Evolutionary conservation across 495 filamentous ascomycete genomes (phyloP).

Genomic region (Glonium stellatum): DNA sequence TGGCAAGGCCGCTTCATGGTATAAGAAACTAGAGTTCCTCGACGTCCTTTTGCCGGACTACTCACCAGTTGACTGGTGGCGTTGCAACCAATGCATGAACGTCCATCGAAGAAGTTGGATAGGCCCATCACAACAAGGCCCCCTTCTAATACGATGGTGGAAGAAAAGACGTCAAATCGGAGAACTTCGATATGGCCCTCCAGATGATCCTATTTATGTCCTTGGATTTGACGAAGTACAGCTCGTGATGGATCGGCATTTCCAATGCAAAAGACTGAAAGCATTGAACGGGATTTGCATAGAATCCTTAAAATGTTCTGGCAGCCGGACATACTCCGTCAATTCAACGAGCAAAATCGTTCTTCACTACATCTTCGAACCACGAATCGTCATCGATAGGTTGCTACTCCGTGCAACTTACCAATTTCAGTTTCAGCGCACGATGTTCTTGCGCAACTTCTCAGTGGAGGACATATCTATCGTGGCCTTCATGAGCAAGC

Average conservation of each 20-base stretch:
- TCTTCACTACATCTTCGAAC: slow-evolving; percentile 8
- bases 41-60: slow-evolving; percentile 13
- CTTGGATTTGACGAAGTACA: slow-evolving; percentile 9
- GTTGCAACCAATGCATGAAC: slow-evolving; percentile 8
- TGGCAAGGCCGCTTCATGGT: slow-evolving; percentile 4
- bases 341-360: background rate
- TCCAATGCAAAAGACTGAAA: background rate
- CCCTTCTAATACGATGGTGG: background rate
- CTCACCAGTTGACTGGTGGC: slow-evolving; percentile 11
- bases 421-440: slow-evolving; percentile 5
- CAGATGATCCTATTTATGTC: slow-evolving; percentile 10
- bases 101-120: slow-evolving; percentile 5
- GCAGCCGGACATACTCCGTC: slow-evolving; percentile 3
- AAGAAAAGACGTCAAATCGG: background rate
- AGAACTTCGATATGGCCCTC: background rate
- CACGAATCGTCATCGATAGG: slow-evolving; percentile 16
- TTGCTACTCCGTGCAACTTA: slow-evolving; percentile 10
- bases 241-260: slow-evolving; percentile 16
- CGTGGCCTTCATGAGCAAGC: background rate
- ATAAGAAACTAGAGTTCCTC: slow-evolving; percentile 9
- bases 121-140: background rate
- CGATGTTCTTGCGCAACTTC: slow-evolving; percentile 9
- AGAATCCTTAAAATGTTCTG: slow-evolving; percentile 9
- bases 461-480: background rate
- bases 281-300: slow-evolving; percentile 8